Base-by-base conservation (phyloP, 306 rosid genomes). In the Rosa rugosa region DNA sequence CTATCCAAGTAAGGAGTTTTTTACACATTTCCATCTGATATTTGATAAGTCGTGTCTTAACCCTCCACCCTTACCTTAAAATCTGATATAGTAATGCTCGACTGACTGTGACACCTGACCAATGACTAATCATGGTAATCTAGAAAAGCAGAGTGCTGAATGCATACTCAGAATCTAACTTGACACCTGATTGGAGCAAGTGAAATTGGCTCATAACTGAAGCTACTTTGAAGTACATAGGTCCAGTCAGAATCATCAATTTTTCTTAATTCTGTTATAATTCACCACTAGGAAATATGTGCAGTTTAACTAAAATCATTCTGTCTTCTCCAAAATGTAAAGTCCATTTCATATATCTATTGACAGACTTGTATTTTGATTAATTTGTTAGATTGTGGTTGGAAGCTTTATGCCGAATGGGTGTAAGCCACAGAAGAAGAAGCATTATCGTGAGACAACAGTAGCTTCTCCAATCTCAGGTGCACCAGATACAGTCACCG, bases 401-500 rank as follows among this genome's bases (percentile, higher is more conserved):
- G 98, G 97, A 84, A 93, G 97, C 80, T 93, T 89, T 88, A 68
- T 71, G 85, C 87, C 88, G 70, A 73, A 80, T 69, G 90, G 83
- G 5, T 56, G 38, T 75, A 91, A 88, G 82, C 40, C 73, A 2
- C 92, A 75, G 22, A 93, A 88, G 77, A 85, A 71, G 85, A 93
- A 88, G 89, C 76, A 89, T 44, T 77, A 82, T 11, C 87, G 90
- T 12, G 90, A 88, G 80, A 80, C 77, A 11, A 31, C 74, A 6
- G 75, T 77, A 68, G 82, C 70, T 1, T 84, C 91, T 5, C 89
- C 90, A 50, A 73, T 83, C 62, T 36, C 85, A 51, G 46, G 82
- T 76, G 81, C 83, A 72, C 78, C 79, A 27, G 88, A 82, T 2
- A n/a, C 78, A 22, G 78, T 79, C 53, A 80, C 88, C 11, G 84